Evolutionary conservation across 257 asterid genomes (phyloP).

Genomic region (Jaltomata sinuosa): DNA sequence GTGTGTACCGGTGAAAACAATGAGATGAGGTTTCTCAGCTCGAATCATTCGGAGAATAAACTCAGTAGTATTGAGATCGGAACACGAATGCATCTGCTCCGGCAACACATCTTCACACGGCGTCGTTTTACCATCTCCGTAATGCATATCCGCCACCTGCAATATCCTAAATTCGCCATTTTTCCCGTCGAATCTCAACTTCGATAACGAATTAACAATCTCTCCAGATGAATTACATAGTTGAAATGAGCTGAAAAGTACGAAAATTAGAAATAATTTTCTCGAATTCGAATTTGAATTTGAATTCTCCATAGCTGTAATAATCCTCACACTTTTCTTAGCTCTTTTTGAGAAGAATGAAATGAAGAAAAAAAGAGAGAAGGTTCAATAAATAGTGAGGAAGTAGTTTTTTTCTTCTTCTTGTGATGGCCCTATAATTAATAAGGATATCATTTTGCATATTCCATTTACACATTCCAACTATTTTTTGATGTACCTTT

Average conservation of each 20-base stretch:
- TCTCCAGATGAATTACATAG: background rate
- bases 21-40: conserved; percentile 73
- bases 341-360: background rate
- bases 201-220: background rate
- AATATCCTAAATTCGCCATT: conserved; percentile 74
- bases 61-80: conserved; percentile 88
- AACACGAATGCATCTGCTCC: conserved; percentile 46
- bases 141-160: conserved; percentile 97
- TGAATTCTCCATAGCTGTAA: background rate
- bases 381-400: background rate
- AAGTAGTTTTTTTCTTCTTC: too few relatives aligned
- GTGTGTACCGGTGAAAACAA: conserved; percentile 63
- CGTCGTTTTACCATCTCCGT: conserved; percentile 56
- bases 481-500: too few relatives aligned
- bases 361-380: background rate
- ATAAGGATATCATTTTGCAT: too few relatives aligned
- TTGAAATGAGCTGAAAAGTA: background rate
- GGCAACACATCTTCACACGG: conserved; percentile 67
- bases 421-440: background rate
- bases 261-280: background rate
- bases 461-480: too few relatives aligned
- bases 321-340: background rate
- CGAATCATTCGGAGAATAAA: conserved; percentile 59
- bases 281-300: background rate
- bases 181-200: conserved; percentile 45